phyloP scores from a whole-genome alignment of 805 yeast genomes.

The Candida krabiensis region DNA sequence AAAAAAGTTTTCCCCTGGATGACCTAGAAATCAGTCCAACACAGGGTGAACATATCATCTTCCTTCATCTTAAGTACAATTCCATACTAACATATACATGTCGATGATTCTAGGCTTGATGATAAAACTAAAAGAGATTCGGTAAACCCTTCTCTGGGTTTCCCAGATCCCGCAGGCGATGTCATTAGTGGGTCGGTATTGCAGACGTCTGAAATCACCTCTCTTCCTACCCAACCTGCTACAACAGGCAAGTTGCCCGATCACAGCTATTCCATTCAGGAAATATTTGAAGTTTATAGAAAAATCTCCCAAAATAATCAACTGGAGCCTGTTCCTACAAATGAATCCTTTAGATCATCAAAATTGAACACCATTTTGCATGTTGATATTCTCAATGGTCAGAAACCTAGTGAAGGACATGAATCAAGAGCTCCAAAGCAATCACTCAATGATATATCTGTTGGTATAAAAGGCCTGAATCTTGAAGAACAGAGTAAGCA shows the following conservation, averaged over 20 bases:
- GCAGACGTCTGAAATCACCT: background rate
- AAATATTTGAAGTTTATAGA: constrained; percentile 54
- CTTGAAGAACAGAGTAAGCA: background rate
- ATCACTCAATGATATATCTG: constrained; percentile 10
- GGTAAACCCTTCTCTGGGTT: background rate
- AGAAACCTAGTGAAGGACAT: constrained; percentile 26
- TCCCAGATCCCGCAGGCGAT: background rate
- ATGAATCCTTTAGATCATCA: constrained; percentile 34
- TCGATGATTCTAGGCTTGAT: background rate
- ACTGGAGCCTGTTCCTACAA: constrained; percentile 17
- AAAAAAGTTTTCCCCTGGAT: too few relatives aligned
- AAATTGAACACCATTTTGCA: constrained; percentile 18
- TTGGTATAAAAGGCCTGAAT: constrained; percentile 9
- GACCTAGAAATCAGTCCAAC: too few relatives aligned
- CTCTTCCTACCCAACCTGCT: background rate
- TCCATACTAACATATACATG: background rate
- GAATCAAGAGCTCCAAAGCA: constrained; percentile 1
- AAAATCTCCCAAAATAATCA: constrained; percentile 35
- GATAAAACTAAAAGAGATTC: background rate
- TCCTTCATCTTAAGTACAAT: too few relatives aligned
- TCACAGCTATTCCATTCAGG: constrained; percentile 45
- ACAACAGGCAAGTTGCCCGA: background rate
- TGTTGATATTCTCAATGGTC: constrained; percentile 17
- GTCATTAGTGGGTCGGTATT: background rate
- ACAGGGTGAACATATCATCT: too few relatives aligned